phyloP scores from a whole-genome alignment of 2,329 filamentous ascomycete species.

The Xylaria sp. region DNA sequence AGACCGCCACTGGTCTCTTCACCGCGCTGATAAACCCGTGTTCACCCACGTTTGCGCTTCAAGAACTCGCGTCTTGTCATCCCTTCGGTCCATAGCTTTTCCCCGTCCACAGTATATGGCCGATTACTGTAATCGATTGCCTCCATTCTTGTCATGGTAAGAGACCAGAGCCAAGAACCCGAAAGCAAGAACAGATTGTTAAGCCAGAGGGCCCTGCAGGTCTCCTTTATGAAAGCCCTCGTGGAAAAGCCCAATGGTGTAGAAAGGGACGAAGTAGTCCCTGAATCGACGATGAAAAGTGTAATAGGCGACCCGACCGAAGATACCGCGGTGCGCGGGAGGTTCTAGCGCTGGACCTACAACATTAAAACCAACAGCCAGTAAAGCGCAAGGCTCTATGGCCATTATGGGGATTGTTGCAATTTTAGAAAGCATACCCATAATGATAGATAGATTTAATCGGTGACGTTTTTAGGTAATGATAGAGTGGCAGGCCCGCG shows the following conservation, averaged over 20 bases:
- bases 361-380: slow-evolving; percentile 6
- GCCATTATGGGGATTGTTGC: slow-evolving; percentile 10
- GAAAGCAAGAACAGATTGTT: slow-evolving; percentile 17
- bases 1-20: slow-evolving; percentile 16
- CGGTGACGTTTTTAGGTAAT: slow-evolving; percentile 20
- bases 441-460: slow-evolving; percentile 15
- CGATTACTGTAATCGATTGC: slow-evolving; percentile 19
- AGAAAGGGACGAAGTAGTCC: slow-evolving; percentile 18
- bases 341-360: slow-evolving; percentile 21
- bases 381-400: slow-evolving; percentile 6
- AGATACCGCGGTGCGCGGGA: slow-evolving; percentile 17
- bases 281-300: slow-evolving; percentile 26
- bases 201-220: slow-evolving; percentile 12
- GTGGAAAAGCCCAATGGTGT: slow-evolving; percentile 12
- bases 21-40: slow-evolving; percentile 19
- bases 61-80: slow-evolving; percentile 26
- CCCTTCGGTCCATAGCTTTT: slow-evolving; percentile 29
- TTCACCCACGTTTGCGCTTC: slow-evolving; percentile 27
- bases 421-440: slow-evolving; percentile 24
- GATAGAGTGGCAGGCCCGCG: slow-evolving; percentile 16
- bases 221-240: slow-evolving; percentile 7
- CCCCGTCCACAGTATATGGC: slow-evolving; percentile 21
- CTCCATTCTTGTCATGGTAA: slow-evolving; percentile 18
- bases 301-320: slow-evolving; percentile 21
- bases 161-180: slow-evolving; percentile 11